phyloP scores from a whole-genome alignment of 73 alveolate genomes.

The Urostyla sp. region DNA sequence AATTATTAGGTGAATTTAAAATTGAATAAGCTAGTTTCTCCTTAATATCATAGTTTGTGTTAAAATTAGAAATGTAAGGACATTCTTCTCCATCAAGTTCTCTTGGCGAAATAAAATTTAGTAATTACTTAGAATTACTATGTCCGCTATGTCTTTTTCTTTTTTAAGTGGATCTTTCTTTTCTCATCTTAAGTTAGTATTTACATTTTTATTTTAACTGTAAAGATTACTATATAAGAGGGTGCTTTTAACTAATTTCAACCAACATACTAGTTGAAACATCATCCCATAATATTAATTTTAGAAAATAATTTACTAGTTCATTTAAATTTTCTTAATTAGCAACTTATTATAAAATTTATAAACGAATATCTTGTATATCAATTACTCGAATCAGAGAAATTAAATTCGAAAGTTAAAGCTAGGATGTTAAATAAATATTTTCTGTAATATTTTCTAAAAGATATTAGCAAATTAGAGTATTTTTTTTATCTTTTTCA shows the following conservation, averaged over 20 bases:
- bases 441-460: background rate
- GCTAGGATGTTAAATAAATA: background rate
- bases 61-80: background rate
- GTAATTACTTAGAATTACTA: background rate
- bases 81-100: background rate
- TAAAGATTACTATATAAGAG: background rate
- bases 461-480: background rate
- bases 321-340: background rate
- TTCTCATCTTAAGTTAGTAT: constrained; percentile 31
- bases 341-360: background rate
- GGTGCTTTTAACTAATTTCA: background rate
- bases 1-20: constrained; percentile 21
- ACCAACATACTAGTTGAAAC: constrained; percentile 1
- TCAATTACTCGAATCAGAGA: background rate
- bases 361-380: constrained; percentile 14
- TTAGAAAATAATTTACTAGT: background rate
- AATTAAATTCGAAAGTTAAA: constrained; percentile 10
- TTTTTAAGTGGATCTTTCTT: constrained; percentile 8
- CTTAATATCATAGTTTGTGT: background rate
- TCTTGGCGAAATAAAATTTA: constrained; percentile 40
- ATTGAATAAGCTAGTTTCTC: constrained; percentile 16
- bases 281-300: constrained; percentile 17
- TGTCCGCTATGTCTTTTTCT: background rate
- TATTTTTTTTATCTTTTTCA: constrained; percentile 26
- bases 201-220: constrained; percentile 33